These are phyloP conservation scores for Azolla pinnata DNA, from an alignment of 75 land plant species.

Conservation along the genomic window DNA sequence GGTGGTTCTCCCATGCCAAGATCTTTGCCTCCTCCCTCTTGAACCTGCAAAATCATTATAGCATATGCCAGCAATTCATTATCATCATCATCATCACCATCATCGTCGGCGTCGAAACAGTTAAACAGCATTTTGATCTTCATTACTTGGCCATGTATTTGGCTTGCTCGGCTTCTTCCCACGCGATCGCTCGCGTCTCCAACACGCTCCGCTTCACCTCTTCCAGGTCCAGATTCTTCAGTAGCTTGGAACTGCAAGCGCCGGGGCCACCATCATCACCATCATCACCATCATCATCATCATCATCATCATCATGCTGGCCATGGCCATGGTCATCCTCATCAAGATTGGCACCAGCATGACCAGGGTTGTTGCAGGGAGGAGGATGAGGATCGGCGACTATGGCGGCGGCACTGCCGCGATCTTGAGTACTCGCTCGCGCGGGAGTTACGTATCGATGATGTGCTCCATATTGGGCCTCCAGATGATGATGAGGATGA, in stretches of 20 bases:
- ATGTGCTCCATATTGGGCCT: too few relatives aligned
- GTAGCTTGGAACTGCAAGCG: slow-evolving; percentile 20
- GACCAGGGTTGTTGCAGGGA: too few relatives aligned
- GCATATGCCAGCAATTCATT: too few relatives aligned
- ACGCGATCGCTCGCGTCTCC: slow-evolving; percentile 70
- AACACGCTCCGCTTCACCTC: slow-evolving; percentile 42
- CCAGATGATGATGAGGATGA: too few relatives aligned
- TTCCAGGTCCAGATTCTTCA: slow-evolving; percentile 32
- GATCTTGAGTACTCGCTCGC: slow-evolving; percentile 6
- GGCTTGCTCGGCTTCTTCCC: slow-evolving; percentile 94
- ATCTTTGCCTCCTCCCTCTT: slow-evolving; percentile 85
- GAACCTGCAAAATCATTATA: slow-evolving; percentile 55
- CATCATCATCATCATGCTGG: slow-evolving; percentile 15
- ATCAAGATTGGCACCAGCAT: not conserved
- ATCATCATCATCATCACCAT: too few relatives aligned
- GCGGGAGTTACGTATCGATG: too few relatives aligned
- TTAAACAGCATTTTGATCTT: too few relatives aligned
- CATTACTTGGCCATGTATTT: slow-evolving; percentile 81
- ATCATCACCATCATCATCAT: slow-evolving; percentile 41
- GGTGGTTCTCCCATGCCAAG: slow-evolving; percentile 87
- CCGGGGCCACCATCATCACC: slow-evolving; percentile 42
- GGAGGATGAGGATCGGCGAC: too few relatives aligned
- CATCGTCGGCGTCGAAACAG: too few relatives aligned
- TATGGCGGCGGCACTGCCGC: not conserved
- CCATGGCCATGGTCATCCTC: slow-evolving; percentile 2